Conservation (phyloP, 805 yeast species). For the Lipomyces kockii region DNA sequence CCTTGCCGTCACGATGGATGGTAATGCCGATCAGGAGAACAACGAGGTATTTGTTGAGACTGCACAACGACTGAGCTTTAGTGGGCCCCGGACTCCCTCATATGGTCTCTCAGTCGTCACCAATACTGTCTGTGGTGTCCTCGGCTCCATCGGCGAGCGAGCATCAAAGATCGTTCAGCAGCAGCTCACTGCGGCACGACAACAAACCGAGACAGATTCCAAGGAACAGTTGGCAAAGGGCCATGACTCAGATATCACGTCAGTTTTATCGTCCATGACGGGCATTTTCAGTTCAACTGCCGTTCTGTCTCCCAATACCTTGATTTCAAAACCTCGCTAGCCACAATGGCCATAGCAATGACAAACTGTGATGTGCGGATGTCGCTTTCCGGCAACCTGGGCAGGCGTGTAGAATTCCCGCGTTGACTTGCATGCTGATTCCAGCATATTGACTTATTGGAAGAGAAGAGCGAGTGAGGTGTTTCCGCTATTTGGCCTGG, state of each 20-base stretch:
- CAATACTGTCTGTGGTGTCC: not conserved
- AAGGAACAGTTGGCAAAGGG: not conserved
- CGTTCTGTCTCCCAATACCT: no score
- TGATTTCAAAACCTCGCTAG: no score
- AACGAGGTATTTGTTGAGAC: not conserved
- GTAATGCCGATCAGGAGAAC: not conserved
- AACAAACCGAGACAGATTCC: not conserved
- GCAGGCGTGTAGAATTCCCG: no score
- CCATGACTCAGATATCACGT: not conserved
- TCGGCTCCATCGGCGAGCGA: not conserved
- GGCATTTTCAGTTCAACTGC: not conserved
- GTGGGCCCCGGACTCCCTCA: not conserved
- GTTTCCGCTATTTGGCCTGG: no score
- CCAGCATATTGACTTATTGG: no score
- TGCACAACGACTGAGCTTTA: not conserved
- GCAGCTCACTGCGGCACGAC: not conserved
- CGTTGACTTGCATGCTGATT: no score
- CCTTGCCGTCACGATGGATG: not conserved
- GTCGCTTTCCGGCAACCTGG: no score
- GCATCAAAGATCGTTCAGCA: not conserved
- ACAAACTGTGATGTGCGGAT: no score
- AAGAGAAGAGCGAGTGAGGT: no score
- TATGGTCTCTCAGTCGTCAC: not conserved
- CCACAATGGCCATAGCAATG: no score
- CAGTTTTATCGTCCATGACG: not conserved